These are phyloP conservation scores for Voacanga thouarsii DNA, from an alignment of 257 asterid genomes.

Conservation along the genomic window DNA sequence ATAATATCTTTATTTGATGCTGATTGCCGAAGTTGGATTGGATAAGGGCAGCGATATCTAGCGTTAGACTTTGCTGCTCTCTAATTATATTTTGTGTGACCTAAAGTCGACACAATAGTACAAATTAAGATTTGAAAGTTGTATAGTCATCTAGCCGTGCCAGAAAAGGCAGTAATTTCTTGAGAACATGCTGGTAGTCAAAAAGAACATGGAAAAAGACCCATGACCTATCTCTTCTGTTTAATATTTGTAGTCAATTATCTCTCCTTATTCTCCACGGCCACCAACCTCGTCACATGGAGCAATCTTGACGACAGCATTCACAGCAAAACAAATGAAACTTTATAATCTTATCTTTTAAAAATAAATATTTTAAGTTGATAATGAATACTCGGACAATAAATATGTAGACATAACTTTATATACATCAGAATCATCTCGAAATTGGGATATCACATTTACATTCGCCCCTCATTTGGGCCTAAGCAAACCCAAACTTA, in stretches of 20 bases:
- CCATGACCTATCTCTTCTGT: constrained; percentile 16
- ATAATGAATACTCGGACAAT: too few species aligned
- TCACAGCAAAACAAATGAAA: background rate
- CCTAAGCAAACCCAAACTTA: too few species aligned
- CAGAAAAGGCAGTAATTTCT: constrained; percentile 13
- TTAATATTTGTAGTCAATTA: too few species aligned
- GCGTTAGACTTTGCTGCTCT: background rate
- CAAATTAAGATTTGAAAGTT: constrained; percentile 5
- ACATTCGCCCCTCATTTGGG: too few species aligned
- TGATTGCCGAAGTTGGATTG: background rate
- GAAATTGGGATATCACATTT: too few species aligned
- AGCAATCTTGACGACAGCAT: constrained; percentile 7
- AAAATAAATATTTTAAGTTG: too few species aligned
- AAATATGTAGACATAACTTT: too few species aligned
- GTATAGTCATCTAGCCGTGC: background rate
- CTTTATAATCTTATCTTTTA: too few species aligned
- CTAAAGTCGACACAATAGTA: constrained; percentile 17
- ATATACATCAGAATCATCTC: too few species aligned
- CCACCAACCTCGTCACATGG: constrained; percentile 27
- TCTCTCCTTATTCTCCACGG: background rate
- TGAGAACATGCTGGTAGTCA: constrained; percentile 28
- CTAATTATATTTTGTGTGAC: constrained; percentile 5
- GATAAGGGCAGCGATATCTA: background rate
- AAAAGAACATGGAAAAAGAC: constrained; percentile 27
- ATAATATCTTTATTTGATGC: background rate